Evolutionary conservation across 768 basidiomycete genomes (phyloP).

Genomic region (Strobilomyces echinocephalus): DNA sequence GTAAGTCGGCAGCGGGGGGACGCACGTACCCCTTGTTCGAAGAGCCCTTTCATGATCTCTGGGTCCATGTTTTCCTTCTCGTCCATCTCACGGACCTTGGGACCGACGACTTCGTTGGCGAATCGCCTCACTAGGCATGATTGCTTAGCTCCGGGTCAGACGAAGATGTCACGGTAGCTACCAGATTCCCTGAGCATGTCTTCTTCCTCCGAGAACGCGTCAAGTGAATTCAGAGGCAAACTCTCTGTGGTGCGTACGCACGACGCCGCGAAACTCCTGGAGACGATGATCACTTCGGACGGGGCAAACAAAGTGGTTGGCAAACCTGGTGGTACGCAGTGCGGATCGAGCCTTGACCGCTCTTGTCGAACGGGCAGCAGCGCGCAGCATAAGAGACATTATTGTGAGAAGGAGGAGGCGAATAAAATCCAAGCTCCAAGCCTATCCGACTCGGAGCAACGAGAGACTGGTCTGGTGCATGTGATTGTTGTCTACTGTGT

Average conservation of each 20-base stretch:
- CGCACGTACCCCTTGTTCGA: constrained; percentile 86
- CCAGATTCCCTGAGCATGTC: constrained; percentile 89
- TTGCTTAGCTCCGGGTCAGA: constrained; percentile 4
- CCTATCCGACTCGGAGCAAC: too few species aligned
- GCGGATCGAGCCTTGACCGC: not conserved
- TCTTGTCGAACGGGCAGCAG: constrained; percentile 14
- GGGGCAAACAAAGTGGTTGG: not conserved
- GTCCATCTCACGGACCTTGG: constrained; percentile 96
- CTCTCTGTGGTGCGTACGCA: constrained; percentile 24
- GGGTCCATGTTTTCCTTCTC: constrained; percentile 96
- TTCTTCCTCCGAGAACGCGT: constrained; percentile 91
- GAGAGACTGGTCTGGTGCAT: too few species aligned
- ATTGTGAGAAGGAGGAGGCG: not conserved
- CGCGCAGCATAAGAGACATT: constrained; percentile 23
- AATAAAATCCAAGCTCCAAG: not conserved
- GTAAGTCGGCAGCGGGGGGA: not conserved
- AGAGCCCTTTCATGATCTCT: constrained; percentile 77
- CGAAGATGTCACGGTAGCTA: constrained; percentile 32
- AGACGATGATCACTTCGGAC: not conserved
- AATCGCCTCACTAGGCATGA: constrained; percentile 71
- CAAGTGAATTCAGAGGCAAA: constrained; percentile 54
- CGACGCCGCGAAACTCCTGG: constrained; percentile 27
- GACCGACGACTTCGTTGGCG: constrained; percentile 82
- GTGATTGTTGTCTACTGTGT: too few species aligned
- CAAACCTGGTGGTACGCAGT: constrained; percentile 17